Evolutionary conservation across 306 rosid species (phyloP), one percentile per base, ranked within the genome.

Genomic region (Trifolium fragiferum): DNA sequence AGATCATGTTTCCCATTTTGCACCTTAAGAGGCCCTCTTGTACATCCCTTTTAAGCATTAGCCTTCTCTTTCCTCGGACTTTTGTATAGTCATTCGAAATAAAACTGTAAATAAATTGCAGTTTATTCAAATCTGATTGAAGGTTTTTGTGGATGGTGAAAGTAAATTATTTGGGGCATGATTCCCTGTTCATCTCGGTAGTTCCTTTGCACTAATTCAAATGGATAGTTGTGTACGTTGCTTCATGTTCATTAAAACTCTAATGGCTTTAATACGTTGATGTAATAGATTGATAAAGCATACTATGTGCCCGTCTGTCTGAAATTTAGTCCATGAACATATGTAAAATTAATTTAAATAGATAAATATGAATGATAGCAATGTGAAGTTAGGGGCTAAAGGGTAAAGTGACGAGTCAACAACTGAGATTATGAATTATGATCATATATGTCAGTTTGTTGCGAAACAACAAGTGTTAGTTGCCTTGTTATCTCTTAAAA

Each of bases 71-170:
- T 30, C 27, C 55, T 64, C 57, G 10, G 19, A 54, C 60, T 60
- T 58, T 78, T 78, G 91, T 84, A 85, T 82, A 83, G 84, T 21
- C 55, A 14, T 64, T 81, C 81, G 78, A 74, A 79, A 66, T 51
- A 82, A 74, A 74, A 80, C 51, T 87, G 89, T 87, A 85, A 77
- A 84, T 87, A 71, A 66, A 59, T 70, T 57, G 76, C 81, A 77
- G 58, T 68, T 81, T 4, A 68, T 83, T 66, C 14, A 20, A 72
- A 67, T 75, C 70, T 66, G 68, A 60, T 68, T 72, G 74, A 44
- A 32, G 74, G 46, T n/a, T 76, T 71, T 68, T 72, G 72, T 49
- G 70, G 68, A 44, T 20, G 72, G 18, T 66, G 16, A 65, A 35
- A 78, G 58, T 70, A 81, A 84, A 65, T 57, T 64, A 63, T 38